A percentile compares a stretch with the other conserved stretches of the same genome.
Conservation (phyloP, 2,329 filamentous ascomycete species). For the Cytospora piceae region DNA sequence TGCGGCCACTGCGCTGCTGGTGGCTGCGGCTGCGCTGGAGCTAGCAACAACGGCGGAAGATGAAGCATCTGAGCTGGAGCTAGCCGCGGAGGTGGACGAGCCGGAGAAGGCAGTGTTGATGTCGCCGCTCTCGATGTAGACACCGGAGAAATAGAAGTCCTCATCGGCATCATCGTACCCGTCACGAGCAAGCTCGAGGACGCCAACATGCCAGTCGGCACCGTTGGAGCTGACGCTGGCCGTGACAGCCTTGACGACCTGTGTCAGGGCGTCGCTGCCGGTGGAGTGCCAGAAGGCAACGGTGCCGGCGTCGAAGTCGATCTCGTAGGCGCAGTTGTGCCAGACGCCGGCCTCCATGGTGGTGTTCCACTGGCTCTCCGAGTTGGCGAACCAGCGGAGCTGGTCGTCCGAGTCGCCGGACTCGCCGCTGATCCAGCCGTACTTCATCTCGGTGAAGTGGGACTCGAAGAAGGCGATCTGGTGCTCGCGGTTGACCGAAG, state of each 20-base stretch:
- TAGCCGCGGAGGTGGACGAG: slow-evolving; percentile 22
- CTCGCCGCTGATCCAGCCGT: slow-evolving; percentile 56
- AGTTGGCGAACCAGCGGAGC: slow-evolving; percentile 64
- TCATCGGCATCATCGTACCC: slow-evolving; percentile 56
- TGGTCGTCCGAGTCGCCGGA: slow-evolving; percentile 47
- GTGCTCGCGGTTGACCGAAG: slow-evolving; percentile 63
- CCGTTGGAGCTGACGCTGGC: slow-evolving; percentile 64
- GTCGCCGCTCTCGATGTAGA: slow-evolving; percentile 65
- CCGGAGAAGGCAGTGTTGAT: slow-evolving; percentile 32
- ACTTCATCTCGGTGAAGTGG: slow-evolving; percentile 73
- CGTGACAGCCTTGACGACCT: slow-evolving; percentile 60
- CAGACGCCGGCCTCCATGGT: slow-evolving; percentile 63
- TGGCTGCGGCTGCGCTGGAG: slow-evolving; percentile 5
- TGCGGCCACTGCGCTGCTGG: slow-evolving; percentile 14
- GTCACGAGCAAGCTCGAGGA: slow-evolving; percentile 61
- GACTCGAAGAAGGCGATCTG: slow-evolving; percentile 63
- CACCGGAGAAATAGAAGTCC: slow-evolving; percentile 70
- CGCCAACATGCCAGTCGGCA: slow-evolving; percentile 70
- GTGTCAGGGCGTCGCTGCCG: slow-evolving; percentile 55
- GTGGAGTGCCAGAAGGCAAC: slow-evolving; percentile 71
- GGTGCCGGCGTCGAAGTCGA: slow-evolving; percentile 63
- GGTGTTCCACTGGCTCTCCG: slow-evolving; percentile 61
- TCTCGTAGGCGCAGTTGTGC: slow-evolving; percentile 74
- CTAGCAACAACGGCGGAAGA: neutral
- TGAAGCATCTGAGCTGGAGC: slow-evolving; percentile 15